phyloP scores from a whole-genome alignment of 768 basidiomycete species.

The Pisolithus tinctorius region DNA sequence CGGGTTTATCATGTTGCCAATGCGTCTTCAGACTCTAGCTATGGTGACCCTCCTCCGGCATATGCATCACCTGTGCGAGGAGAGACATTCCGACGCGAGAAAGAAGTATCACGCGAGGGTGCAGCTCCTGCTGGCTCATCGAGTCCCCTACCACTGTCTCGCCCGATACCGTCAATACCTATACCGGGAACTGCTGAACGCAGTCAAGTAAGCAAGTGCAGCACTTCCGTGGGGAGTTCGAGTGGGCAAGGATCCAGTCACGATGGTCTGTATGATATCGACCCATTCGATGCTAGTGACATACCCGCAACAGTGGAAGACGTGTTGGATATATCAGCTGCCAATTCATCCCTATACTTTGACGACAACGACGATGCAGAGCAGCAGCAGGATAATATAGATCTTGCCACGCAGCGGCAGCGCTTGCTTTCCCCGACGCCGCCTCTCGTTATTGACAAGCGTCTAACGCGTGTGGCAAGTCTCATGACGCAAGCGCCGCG shows the following conservation, averaged over 20 bases:
- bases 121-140: not conserved
- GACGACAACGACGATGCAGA: slow-evolving; percentile 4
- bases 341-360: slow-evolving; percentile 12
- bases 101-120: slow-evolving; percentile 2
- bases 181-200: not conserved
- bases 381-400: slow-evolving; percentile 1
- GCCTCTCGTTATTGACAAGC: slow-evolving; percentile 27
- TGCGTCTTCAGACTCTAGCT: slow-evolving; percentile 21
- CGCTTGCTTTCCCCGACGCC: slow-evolving; percentile 17
- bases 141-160: slow-evolving; percentile 8
- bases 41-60: slow-evolving; percentile 41
- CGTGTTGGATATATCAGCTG: slow-evolving; percentile 20
- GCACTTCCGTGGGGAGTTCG: not conserved
- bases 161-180: slow-evolving; percentile 15
- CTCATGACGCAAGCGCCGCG: slow-evolving; percentile 39
- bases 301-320: slow-evolving; percentile 21
- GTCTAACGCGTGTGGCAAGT: slow-evolving; percentile 4
- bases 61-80: slow-evolving; percentile 27
- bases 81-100: slow-evolving; percentile 12
- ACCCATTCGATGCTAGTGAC: not conserved
- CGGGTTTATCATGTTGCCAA: slow-evolving; percentile 39
- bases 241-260: not conserved
- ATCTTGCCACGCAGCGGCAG: slow-evolving; percentile 1
- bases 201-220: slow-evolving; percentile 2
- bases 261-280: not conserved